A percentile compares a stretch with the other conserved stretches of the same genome.
These are phyloP conservation scores for Leucaena leucocephala DNA, from an alignment of 306 rosid genomes.

Conservation along the genomic window DNA sequence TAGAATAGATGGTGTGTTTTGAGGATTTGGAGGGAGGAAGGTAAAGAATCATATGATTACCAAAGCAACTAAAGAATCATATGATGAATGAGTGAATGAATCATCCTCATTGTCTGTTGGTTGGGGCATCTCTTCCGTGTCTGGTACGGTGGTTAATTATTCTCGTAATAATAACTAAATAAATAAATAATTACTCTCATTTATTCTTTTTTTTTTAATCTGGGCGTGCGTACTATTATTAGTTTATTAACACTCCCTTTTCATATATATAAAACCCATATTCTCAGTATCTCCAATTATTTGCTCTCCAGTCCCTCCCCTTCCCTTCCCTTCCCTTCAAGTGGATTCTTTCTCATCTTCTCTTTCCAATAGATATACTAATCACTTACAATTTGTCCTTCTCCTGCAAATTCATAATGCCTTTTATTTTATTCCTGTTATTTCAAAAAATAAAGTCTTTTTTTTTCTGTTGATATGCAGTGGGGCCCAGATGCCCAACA, in stretches of 20 bases:
- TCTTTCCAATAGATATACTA: not conserved
- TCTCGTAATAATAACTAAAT: not conserved
- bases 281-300: conserved; percentile 3
- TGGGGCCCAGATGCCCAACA: not conserved
- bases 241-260: not conserved
- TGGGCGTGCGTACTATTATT: not conserved
- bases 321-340: not conserved
- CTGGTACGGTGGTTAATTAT: not conserved
- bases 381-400: not conserved
- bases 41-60: not conserved
- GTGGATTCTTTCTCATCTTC: not conserved
- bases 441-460: not conserved
- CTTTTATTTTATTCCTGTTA: not conserved
- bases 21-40: not conserved
- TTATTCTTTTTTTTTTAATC: not conserved
- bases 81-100: not conserved
- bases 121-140: not conserved
- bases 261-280: not conserved
- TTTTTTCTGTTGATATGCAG: no score
- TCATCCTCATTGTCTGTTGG: not conserved
- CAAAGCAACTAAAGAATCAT: not conserved
- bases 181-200: not conserved
- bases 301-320: not conserved
- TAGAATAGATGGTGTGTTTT: not conserved
- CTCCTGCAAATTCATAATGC: not conserved